Evolutionary conservation across 257 asterid species (phyloP), one percentile per base, ranked within the genome.

Genomic region (Nicotiana undulata): DNA sequence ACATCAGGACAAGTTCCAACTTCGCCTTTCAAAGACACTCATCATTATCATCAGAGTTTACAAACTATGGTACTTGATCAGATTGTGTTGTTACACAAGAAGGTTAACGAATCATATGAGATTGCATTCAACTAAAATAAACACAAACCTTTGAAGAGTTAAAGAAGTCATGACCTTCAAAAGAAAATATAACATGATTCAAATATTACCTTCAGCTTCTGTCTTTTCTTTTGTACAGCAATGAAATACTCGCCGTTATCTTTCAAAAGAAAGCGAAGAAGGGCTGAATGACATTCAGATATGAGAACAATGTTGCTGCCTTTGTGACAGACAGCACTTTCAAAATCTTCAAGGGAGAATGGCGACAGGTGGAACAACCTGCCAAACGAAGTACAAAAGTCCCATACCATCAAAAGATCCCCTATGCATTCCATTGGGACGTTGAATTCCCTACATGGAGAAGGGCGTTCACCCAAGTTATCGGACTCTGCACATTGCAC

Each of bases 341-440:
- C 97, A 81, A 96, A 96, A 87, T 92, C 97, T 87, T 94, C 98
- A 40, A 96, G 92, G 80, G 98, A 88, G 88, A 96, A 96, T 58
- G 97, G 98, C 26, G 90, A 92, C 88, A 95, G 80, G 59, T 85
- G 88, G 83, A 95, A 79, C 55, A 92, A 89, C 88, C 87, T 88
- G 86, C 98, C 92, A 82, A 87, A 95, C 72, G 97, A 92, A 81
- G 94, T 82, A 86, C 92, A 89, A 82, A 95, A 93, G 86, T 95
- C 98, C 98, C 98, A 95, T 77, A 92, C 94, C 99, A 95, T 95
- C 89, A 95, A 60, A 68, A 89, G 90, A 86, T 91, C 92, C 86
- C 97, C 98, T 52, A 92, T 94, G 86, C 94, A 95, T 79, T 87
- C 88, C 94, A 92, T 91, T 55, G 98, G 95, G 81, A 91, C 88